These are phyloP conservation scores for Pinus albicaulis DNA, from an alignment of 75 land plant genomes.

Conservation along the genomic window DNA sequence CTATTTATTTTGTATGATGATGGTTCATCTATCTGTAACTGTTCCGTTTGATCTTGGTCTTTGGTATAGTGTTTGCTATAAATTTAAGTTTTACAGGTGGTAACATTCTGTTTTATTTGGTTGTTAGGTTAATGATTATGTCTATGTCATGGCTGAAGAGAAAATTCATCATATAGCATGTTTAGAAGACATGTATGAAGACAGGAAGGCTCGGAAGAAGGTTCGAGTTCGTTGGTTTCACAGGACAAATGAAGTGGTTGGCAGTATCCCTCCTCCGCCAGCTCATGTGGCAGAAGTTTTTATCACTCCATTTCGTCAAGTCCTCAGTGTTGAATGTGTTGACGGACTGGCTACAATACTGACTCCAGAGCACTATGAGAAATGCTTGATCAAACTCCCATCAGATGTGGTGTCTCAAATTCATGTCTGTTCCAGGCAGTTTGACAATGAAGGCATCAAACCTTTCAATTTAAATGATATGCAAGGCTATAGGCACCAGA, in stretches of 20 bases:
- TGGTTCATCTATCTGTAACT: not conserved
- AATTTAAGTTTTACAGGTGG: not conserved
- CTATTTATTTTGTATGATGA: not conserved
- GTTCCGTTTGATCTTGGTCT: not conserved
- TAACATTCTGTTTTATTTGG: not conserved
- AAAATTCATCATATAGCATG: slow-evolving; percentile 78
- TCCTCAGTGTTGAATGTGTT: slow-evolving; percentile 84
- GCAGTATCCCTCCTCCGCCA: slow-evolving; percentile 59
- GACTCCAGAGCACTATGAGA: slow-evolving; percentile 65
- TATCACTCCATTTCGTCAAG: slow-evolving; percentile 85
- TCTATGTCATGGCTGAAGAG: slow-evolving; percentile 79
- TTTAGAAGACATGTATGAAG: slow-evolving; percentile 95
- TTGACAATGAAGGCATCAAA: slow-evolving; percentile 73
- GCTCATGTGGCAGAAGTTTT: slow-evolving; percentile 80
- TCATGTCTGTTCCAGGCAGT: slow-evolving; percentile 65
- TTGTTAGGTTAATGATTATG: slow-evolving; percentile 74
- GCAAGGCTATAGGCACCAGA: slow-evolving; percentile 83
- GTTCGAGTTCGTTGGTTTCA: slow-evolving; percentile 95
- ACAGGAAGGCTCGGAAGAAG: slow-evolving; percentile 58
- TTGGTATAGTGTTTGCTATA: not conserved
- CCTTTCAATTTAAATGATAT: slow-evolving; percentile 73
- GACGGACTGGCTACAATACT: slow-evolving; percentile 89
- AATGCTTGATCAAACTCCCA: slow-evolving; percentile 20
- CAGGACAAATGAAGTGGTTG: slow-evolving; percentile 63
- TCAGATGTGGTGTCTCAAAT: slow-evolving; percentile 26